These are phyloP conservation scores for Silene uniflora DNA, from an alignment of 148 eudicot genomes.

Conservation along the genomic window DNA sequence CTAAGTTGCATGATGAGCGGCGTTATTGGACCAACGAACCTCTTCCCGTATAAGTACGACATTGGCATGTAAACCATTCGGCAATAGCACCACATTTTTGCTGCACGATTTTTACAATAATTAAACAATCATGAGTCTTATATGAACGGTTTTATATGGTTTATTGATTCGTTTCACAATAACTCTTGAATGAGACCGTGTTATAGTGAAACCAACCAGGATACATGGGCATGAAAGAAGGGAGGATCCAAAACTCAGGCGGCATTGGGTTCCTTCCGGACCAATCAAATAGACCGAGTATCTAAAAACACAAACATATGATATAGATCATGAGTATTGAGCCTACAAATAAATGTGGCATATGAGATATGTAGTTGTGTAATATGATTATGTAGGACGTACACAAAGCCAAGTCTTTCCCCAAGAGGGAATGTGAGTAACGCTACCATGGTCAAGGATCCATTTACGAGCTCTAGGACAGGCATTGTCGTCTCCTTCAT, in stretches of 20 bases:
- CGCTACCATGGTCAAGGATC: neutral
- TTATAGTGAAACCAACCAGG: constrained; percentile 26
- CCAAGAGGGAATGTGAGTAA: constrained; percentile 49
- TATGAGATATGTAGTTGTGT: neutral
- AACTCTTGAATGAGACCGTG: too few species aligned
- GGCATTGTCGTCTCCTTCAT: constrained; percentile 32
- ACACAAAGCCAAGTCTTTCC: constrained; percentile 57
- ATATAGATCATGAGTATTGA: too few species aligned
- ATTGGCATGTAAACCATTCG: constrained; percentile 23
- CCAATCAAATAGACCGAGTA: constrained; percentile 45
- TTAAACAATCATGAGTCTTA: neutral
- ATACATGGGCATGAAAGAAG: constrained; percentile 34
- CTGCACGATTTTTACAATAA: constrained; percentile 4
- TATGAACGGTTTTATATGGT: too few species aligned
- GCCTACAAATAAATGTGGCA: neutral
- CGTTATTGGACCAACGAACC: constrained; percentile 36
- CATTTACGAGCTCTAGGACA: constrained; percentile 11
- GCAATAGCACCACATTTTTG: constrained; percentile 35
- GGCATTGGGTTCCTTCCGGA: constrained; percentile 32
- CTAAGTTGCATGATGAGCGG: constrained; percentile 30
- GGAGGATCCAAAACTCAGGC: constrained; percentile 19
- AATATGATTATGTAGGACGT: neutral
- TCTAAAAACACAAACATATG: constrained; percentile 18
- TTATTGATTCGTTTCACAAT: too few species aligned
- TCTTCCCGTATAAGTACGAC: neutral